A percentile compares a stretch with the other conserved stretches of the same genome.
These are phyloP conservation scores for Wilcoxina mikolae DNA, from an alignment of 495 filamentous ascomycete species.

Conservation along the genomic window DNA sequence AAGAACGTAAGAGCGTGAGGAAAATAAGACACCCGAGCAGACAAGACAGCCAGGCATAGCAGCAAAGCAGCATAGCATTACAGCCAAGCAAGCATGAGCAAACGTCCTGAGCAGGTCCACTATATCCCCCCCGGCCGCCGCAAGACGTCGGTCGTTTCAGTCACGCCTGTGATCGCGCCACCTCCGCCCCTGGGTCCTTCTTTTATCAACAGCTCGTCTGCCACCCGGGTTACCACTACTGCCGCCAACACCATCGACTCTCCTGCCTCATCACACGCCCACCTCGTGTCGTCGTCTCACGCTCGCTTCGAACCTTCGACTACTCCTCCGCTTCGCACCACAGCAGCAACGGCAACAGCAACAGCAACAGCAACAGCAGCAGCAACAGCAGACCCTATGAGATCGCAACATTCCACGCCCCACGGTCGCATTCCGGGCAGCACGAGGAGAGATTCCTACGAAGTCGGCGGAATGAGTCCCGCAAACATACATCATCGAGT, in stretches of 20 bases:
- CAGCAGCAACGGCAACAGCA: neutral
- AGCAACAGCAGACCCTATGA: neutral
- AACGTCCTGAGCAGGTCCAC: conserved; percentile 1
- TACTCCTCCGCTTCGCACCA: neutral
- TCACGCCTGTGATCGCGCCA: neutral
- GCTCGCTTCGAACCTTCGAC: neutral
- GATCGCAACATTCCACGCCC: neutral
- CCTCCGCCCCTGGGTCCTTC: neutral
- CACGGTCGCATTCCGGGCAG: neutral
- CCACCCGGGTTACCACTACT: neutral
- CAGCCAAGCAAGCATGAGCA: neutral
- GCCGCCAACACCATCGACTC: neutral
- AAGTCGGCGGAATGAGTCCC: neutral
- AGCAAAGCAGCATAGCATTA: too few species aligned
- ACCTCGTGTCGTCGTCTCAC: neutral
- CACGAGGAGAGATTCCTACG: neutral
- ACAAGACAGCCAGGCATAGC: too few species aligned
- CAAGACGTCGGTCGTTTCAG: neutral
- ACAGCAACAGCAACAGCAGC: neutral
- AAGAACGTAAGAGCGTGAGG: too few species aligned
- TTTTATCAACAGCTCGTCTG: conserved; percentile 3
- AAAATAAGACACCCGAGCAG: too few species aligned
- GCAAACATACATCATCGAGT: neutral
- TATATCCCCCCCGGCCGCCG: conserved; percentile 5
- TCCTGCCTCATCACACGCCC: neutral